Evolutionary conservation across 345 rosid species (phyloP).

Genomic region (Nasturtium officinale): DNA sequence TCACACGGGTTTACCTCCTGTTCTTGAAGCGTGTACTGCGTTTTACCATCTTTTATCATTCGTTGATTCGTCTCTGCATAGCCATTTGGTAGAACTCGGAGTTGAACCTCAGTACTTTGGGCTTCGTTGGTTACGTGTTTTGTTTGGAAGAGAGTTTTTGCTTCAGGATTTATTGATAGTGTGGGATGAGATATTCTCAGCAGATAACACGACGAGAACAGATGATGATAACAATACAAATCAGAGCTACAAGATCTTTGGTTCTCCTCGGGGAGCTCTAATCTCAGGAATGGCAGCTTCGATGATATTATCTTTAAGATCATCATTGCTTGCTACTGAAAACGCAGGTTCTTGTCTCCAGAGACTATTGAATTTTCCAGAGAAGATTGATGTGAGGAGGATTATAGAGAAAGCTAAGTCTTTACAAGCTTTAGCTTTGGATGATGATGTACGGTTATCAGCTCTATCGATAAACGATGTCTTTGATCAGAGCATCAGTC

Average conservation of each 20-base stretch:
- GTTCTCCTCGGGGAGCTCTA: slow-evolving; percentile 76
- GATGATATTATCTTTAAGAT: slow-evolving; percentile 79
- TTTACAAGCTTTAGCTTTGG: slow-evolving; percentile 64
- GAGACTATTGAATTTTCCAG: slow-evolving; percentile 83
- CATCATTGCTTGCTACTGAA: slow-evolving; percentile 91
- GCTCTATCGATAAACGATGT: slow-evolving; percentile 30
- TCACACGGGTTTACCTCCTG: slow-evolving; percentile 70
- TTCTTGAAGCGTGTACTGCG: slow-evolving; percentile 88
- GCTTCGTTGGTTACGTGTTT: slow-evolving; percentile 92
- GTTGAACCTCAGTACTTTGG: slow-evolving; percentile 98
- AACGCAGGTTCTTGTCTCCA: slow-evolving; percentile 89
- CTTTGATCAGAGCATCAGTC: slow-evolving; percentile 38
- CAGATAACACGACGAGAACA: slow-evolving; percentile 51
- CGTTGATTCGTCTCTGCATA: slow-evolving; percentile 81
- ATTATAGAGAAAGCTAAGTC: slow-evolving; percentile 75
- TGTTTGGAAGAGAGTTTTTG: slow-evolving; percentile 89
- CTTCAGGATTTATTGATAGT: slow-evolving; percentile 73
- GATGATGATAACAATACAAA: slow-evolving; percentile 40
- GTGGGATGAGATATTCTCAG: slow-evolving; percentile 94
- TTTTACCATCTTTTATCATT: slow-evolving; percentile 73
- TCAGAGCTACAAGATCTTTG: slow-evolving; percentile 55
- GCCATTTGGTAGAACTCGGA: slow-evolving; percentile 88
- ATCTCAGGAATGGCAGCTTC: slow-evolving; percentile 80
- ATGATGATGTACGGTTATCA: slow-evolving; percentile 45
- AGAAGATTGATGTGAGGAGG: slow-evolving; percentile 62